Evolutionary conservation across 1,284 basidiomycete species (phyloP).

Genomic region (Bjerkandera adusta): DNA sequence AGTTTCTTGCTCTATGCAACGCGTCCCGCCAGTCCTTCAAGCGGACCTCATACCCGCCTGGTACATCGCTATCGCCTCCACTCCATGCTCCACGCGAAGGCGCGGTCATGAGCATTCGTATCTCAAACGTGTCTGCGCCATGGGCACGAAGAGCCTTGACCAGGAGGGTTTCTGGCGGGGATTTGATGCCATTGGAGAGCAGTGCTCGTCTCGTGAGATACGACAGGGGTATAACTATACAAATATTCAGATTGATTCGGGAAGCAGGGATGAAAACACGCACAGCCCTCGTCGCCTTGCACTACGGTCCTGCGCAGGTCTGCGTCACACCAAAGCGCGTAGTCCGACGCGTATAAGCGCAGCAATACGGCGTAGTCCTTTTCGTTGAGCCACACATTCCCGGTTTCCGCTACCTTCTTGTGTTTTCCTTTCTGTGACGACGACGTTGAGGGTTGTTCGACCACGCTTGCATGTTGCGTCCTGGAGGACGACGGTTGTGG

Average conservation of each 20-base stretch:
- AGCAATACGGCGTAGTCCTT: slow-evolving; percentile 50
- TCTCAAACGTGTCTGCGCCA: slow-evolving; percentile 46
- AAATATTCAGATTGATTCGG: slow-evolving; percentile 8
- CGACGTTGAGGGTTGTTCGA: neutral
- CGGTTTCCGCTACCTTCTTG: slow-evolving; percentile 13
- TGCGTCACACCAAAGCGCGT: slow-evolving; percentile 56
- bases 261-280: slow-evolving; percentile 26
- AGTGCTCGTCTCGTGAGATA: slow-evolving; percentile 44
- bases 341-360: slow-evolving; percentile 61
- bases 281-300: slow-evolving; percentile 47
- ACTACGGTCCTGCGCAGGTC: slow-evolving; percentile 51
- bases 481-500: neutral
- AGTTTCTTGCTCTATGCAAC: slow-evolving; percentile 28
- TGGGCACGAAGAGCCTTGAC: slow-evolving; percentile 53
- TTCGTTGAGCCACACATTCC: slow-evolving; percentile 20
- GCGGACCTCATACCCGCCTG: slow-evolving; percentile 58
- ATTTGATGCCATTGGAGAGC: slow-evolving; percentile 25
- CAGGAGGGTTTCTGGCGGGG: slow-evolving; percentile 44
- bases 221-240: slow-evolving; percentile 55
- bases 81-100: slow-evolving; percentile 40
- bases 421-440: slow-evolving; percentile 16
- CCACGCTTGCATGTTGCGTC: neutral
- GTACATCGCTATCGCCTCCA: slow-evolving; percentile 26
- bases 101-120: slow-evolving; percentile 53
- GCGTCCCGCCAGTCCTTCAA: slow-evolving; percentile 42